Conservation (phyloP, 768 basidiomycete genomes). For the Hortiboletus campestris region DNA sequence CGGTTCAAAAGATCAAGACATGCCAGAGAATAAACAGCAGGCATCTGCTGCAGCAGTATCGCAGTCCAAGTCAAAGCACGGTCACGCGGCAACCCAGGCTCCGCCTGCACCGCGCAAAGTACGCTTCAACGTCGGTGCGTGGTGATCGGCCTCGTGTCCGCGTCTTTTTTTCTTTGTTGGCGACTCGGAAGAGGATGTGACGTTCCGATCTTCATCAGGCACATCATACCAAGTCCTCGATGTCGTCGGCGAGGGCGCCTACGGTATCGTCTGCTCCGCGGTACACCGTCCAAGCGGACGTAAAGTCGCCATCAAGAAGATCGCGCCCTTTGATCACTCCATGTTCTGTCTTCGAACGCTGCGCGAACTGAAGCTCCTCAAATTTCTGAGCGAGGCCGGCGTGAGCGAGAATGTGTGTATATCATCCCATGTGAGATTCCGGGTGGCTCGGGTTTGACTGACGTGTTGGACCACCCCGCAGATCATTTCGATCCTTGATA, state of each 20-base stretch:
- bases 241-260: constrained; percentile 89
- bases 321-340: constrained; percentile 92
- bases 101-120: constrained; percentile 73
- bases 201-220: constrained; percentile 37
- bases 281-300: constrained; percentile 82
- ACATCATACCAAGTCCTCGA: constrained; percentile 83
- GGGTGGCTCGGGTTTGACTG: neutral
- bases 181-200: neutral
- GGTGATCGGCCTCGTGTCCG: neutral
- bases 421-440: neutral
- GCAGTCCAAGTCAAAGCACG: constrained; percentile 42
- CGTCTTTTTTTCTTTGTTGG: neutral
- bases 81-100: constrained; percentile 45
- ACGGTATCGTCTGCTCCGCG: constrained; percentile 94
- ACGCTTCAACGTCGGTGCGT: constrained; percentile 80
- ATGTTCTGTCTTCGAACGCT: constrained; percentile 94
- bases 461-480: constrained; percentile 26
- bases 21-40: constrained; percentile 29
- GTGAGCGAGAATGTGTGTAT: constrained; percentile 78
- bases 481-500: constrained; percentile 90
- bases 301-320: constrained; percentile 96
- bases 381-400: constrained; percentile 82
- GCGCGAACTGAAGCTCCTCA: constrained; percentile 79
- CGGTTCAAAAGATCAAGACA: constrained; percentile 6
- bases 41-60: constrained; percentile 18